phyloP scores from a whole-genome alignment of 129 eudicot species.

The Saposhnikovia divaricata region DNA sequence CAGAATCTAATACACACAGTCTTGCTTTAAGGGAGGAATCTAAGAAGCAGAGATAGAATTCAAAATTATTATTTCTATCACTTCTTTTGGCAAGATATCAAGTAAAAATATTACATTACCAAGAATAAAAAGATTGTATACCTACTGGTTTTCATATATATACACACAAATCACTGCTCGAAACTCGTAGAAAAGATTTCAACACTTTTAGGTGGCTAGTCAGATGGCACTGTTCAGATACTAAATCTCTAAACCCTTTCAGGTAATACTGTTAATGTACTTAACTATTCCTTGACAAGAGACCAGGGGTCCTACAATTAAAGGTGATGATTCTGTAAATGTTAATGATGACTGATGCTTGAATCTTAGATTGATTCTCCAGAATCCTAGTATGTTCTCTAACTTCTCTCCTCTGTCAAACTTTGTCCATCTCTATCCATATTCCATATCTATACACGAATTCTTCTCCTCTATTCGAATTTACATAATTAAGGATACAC shows the following conservation, averaged over 20 bases:
- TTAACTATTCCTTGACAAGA: neutral
- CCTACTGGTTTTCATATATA: neutral
- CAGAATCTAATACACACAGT: neutral
- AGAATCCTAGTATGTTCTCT: neutral
- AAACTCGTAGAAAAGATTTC: neutral
- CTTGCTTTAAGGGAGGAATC: neutral
- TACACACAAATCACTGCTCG: neutral
- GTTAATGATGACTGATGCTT: neutral
- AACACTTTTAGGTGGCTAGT: neutral
- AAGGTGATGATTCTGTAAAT: neutral
- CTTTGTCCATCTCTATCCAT: neutral
- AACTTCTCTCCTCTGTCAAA: neutral
- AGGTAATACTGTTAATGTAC: neutral
- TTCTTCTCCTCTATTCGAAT: neutral
- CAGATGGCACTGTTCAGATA: neutral
- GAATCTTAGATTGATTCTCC: neutral
- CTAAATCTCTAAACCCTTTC: neutral
- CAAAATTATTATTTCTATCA: neutral
- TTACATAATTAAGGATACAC: neutral
- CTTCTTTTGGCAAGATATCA: neutral
- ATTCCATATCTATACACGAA: neutral
- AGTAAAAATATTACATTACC: neutral
- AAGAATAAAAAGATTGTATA: neutral
- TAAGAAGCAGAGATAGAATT: neutral
- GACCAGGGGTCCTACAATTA: neutral